A percentile compares a stretch with the other conserved stretches of the same genome.
Evolutionary conservation across 768 basidiomycete species (phyloP).

Genomic region (Macrolepiota dolichaula): DNA sequence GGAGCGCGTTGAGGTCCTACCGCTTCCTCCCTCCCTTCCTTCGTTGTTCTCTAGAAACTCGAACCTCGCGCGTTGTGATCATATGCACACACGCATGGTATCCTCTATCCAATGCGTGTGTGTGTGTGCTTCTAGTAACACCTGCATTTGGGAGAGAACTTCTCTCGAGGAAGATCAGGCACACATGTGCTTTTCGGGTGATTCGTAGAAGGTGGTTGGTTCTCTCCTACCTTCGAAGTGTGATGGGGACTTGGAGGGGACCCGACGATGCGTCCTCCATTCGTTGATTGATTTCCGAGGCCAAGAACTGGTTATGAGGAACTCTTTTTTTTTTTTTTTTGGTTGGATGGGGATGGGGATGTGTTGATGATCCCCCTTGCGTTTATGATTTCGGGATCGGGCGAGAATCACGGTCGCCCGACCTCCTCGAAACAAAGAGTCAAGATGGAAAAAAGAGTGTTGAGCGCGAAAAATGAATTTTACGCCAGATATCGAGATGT

Average conservation of each 20-base stretch:
- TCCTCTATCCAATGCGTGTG: too few relatives aligned
- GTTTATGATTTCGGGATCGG: background rate
- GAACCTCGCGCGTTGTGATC: too few relatives aligned
- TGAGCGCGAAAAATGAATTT: background rate
- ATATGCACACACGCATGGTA: too few relatives aligned
- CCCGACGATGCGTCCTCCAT: background rate
- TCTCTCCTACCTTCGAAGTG: too few relatives aligned
- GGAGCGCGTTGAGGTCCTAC: too few relatives aligned
- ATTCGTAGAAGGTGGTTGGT: background rate
- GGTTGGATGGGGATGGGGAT: too few relatives aligned
- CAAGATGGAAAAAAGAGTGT: background rate
- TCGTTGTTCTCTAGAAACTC: too few relatives aligned
- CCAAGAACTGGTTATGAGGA: background rate
- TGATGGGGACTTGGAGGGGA: too few relatives aligned
- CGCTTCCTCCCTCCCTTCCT: too few relatives aligned
- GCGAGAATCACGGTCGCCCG: background rate
- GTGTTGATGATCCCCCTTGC: too few relatives aligned
- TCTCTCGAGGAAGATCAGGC: constrained; percentile 10
- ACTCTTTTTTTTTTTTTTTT: too few relatives aligned
- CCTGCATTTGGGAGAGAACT: background rate
- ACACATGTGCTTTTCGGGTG: background rate
- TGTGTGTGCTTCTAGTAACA: background rate
- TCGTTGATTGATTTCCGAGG: constrained; percentile 1
- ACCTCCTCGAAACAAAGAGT: background rate
- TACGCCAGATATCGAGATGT: background rate